phyloP scores from a whole-genome alignment of 257 asterid species.

The Plantago ovata region DNA sequence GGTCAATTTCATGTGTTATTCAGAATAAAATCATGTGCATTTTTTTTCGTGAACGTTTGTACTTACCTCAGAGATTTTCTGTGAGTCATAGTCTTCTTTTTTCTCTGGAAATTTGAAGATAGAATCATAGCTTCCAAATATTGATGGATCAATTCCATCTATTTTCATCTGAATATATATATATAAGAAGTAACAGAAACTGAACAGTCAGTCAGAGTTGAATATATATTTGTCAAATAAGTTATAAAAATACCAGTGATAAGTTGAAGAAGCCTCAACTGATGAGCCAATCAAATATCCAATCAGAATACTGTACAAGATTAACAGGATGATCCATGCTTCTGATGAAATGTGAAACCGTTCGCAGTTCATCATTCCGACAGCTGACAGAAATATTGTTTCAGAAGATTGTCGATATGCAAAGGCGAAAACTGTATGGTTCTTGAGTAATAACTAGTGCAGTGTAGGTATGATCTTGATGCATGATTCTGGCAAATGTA shows the following conservation, averaged over 20 bases:
- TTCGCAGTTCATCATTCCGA: conserved; percentile 12
- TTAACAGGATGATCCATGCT: conserved; percentile 11
- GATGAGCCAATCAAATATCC: conserved; percentile 28
- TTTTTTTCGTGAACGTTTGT: neutral
- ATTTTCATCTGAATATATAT: conserved; percentile 12
- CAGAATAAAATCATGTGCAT: neutral
- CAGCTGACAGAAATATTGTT: neutral
- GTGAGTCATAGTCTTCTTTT: conserved; percentile 4
- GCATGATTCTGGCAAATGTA: conserved; percentile 4
- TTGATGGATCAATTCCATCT: neutral
- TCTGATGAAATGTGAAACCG: conserved; percentile 9
- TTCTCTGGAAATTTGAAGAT: conserved; percentile 1
- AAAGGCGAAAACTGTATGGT: conserved; percentile 6
- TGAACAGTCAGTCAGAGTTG: neutral
- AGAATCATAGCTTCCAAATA: conserved; percentile 13
- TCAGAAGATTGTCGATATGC: neutral
- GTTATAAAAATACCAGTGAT: neutral
- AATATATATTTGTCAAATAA: neutral
- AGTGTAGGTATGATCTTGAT: neutral
- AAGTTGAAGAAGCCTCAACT: conserved; percentile 17
- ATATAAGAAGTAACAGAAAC: conserved; percentile 3
- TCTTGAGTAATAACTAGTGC: too few relatives aligned
- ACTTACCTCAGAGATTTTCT: conserved; percentile 24
- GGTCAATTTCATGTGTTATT: neutral
- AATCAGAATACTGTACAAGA: conserved; percentile 20